Evolutionary conservation across 768 basidiomycete genomes (phyloP).

Genomic region (Rhizopogon roseolus): DNA sequence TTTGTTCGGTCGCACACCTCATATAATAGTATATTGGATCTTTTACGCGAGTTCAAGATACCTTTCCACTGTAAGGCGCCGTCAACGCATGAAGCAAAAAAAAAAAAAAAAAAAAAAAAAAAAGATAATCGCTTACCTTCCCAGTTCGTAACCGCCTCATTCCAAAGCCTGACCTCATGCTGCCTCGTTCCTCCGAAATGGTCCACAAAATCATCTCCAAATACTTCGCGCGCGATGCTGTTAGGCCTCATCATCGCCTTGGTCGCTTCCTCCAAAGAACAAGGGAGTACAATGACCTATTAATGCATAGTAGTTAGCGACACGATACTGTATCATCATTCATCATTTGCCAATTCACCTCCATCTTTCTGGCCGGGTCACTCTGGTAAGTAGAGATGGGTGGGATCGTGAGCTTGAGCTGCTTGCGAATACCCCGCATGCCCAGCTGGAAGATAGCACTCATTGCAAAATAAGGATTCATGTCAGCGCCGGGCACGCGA

Average conservation of each 20-base stretch:
- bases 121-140: conserved; percentile 51
- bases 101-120: background rate
- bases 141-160: conserved; percentile 90
- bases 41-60: conserved; percentile 75
- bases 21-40: background rate
- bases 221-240: conserved; percentile 82
- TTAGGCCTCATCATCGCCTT: conserved; percentile 69
- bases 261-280: conserved; percentile 77
- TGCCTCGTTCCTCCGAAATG: conserved; percentile 95
- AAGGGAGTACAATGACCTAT: conserved; percentile 72
- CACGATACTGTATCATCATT: background rate
- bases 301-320: background rate
- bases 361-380: conserved; percentile 46
- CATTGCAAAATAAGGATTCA: conserved; percentile 89
- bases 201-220: conserved; percentile 89
- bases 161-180: conserved; percentile 84
- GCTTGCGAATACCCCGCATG: conserved; percentile 80
- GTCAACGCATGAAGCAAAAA: conserved; percentile 2
- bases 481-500: conserved; percentile 94
- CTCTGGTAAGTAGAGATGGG: conserved; percentile 47
- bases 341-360: conserved; percentile 39
- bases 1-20: background rate
- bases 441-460: conserved; percentile 87
- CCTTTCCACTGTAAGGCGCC: conserved; percentile 58
- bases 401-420: conserved; percentile 58